Conservation (phyloP, 139 green algal species). For the Chlamydomonas sp. region DNA sequence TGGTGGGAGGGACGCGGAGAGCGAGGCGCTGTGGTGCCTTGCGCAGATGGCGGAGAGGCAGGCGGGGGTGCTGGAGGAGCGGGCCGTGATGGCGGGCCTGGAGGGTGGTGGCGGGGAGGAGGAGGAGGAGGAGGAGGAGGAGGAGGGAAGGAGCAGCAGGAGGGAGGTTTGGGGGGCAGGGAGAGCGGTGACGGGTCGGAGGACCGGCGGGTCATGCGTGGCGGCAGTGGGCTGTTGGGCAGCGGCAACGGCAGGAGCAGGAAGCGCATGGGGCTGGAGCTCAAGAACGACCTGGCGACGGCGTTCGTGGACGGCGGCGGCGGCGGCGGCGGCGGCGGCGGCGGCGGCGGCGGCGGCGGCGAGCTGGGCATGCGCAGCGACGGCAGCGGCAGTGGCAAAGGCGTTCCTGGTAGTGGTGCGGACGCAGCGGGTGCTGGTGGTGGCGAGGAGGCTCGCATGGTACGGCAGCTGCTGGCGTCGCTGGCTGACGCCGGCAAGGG, state of each 20-base stretch:
- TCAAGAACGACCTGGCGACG: not conserved
- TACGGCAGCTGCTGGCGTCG: slow-evolving; percentile 6
- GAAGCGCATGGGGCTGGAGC: not conserved
- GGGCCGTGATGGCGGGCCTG: not conserved
- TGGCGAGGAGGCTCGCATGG: not conserved
- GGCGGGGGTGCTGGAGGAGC: slow-evolving; percentile 18
- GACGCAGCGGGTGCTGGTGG: not conserved
- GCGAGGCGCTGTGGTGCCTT: slow-evolving; percentile 37
- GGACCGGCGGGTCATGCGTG: too few species aligned
- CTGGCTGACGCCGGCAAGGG: not conserved
- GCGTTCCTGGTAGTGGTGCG: not conserved
- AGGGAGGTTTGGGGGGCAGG: not conserved
- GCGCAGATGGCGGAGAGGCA: slow-evolving; percentile 37
- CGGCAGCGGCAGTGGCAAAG: not conserved
- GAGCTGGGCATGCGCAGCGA: not conserved
- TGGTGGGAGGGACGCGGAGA: not conserved
- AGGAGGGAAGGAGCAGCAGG: not conserved
- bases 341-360: not conserved
- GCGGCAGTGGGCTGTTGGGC: too few species aligned
- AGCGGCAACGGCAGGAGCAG: too few species aligned
- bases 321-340: not conserved
- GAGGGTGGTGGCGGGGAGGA: too few species aligned
- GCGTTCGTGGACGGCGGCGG: not conserved
- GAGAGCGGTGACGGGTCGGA: too few species aligned
- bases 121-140: not conserved